Evolutionary conservation across 495 filamentous ascomycete genomes (phyloP), one percentile per base, ranked within the genome.

Genomic region (Aspergillus hancockii): DNA sequence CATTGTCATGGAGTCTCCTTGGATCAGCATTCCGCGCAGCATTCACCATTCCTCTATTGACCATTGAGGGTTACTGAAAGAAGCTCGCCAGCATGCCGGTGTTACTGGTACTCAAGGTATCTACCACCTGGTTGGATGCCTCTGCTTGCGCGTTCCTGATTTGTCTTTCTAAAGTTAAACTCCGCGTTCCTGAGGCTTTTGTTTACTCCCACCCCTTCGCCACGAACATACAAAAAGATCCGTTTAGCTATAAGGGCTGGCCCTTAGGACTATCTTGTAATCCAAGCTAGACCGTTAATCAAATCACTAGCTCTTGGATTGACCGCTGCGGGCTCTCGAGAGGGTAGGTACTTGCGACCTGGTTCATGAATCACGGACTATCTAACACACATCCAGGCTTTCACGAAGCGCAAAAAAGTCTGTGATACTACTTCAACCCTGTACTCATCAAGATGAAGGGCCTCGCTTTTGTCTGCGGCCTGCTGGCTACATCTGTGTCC

Each of bases 401-500:
- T 41, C 5, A 18, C 38, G 16, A n/a, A 2, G 4, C 14, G 14
- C 16, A 16, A 7, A 12, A 41, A 3, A 41, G n/a, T n/a, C 10
- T 18, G 16, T 6, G 14, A 41, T n/a, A 16, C 14, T 14, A n/a
- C 2, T 41, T 18, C 5, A n/a, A 16, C 3, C 3, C 38, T n/a
- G 13, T 1, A 10, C 23, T 14, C 22, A 22, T 54, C 76, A 75
- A 57, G 38, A 80, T 80, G 77, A 78, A 78, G 72, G 66, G 63
- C 45, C 49, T 69, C 43, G 49, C 71, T 8, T 49, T 77, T 31
- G 18, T 71, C 19, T 67, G 54, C 13, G 69, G 69, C 49, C 60
- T 79, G 10, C 21, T 80, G 74, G 75, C 74, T 46, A 65, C 70
- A 40, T 68, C 65, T 34, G 74, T 68, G 50, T 73, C 73, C 36